These are phyloP conservation scores for Avicennia marina DNA, from an alignment of 257 asterid genomes.

Conservation along the genomic window DNA sequence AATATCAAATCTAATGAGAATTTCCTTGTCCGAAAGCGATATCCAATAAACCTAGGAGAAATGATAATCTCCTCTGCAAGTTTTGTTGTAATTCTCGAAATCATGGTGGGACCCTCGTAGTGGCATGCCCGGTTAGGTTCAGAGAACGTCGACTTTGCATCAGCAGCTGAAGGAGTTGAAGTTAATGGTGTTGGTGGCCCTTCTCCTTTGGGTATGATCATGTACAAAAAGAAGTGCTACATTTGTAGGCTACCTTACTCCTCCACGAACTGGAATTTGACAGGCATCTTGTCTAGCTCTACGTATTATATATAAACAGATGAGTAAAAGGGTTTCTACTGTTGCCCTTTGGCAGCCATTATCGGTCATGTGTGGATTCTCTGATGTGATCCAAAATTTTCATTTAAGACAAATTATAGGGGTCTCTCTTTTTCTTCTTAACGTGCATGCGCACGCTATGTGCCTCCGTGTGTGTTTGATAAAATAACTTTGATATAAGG, in stretches of 20 bases:
- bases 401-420: too few species aligned
- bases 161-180: neutral
- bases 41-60: too few species aligned
- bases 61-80: too few species aligned
- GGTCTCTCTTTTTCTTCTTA: slow-evolving; percentile 1
- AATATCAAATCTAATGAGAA: too few species aligned
- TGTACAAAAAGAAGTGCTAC: neutral
- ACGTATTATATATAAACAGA: too few species aligned
- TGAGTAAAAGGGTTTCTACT: neutral
- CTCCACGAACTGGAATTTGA: neutral
- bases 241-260: neutral
- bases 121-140: too few species aligned
- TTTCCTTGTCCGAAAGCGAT: too few species aligned
- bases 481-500: slow-evolving; percentile 20
- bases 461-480: neutral
- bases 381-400: too few species aligned
- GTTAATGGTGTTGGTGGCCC: too few species aligned
- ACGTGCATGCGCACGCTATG: slow-evolving; percentile 26
- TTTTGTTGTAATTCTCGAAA: too few species aligned
- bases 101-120: too few species aligned
- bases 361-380: too few species aligned
- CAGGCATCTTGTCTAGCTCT: neutral
- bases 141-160: neutral
- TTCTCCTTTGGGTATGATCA: neutral
- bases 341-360: neutral